Percentiles rank a stretch among this genome's conserved stretches.
These are phyloP conservation scores for Trichomonascus vanleenenianus DNA, from an alignment of 805 yeast genomes.

Conservation along the genomic window DNA sequence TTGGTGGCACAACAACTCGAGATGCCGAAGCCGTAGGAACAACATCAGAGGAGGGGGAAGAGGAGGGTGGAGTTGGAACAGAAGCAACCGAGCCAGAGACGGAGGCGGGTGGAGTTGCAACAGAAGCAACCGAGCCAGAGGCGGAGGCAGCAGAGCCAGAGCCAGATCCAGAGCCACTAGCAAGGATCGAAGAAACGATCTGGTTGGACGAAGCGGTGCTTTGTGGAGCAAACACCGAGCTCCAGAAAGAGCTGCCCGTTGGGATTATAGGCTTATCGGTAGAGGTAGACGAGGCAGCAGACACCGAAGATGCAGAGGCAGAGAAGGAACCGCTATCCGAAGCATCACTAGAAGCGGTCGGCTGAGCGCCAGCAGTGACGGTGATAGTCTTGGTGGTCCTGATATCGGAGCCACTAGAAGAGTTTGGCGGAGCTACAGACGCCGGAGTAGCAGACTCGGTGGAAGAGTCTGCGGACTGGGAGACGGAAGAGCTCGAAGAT, in stretches of 20 bases:
- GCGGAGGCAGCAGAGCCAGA: too few species aligned
- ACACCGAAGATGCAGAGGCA: conserved; percentile 6
- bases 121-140: conserved; percentile 4
- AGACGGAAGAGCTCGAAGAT: background rate
- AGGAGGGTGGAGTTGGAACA: conserved; percentile 3
- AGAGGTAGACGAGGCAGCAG: background rate
- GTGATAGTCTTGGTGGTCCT: background rate
- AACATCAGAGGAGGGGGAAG: conserved; percentile 1
- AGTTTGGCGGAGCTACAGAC: background rate
- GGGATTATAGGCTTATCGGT: too few species aligned
- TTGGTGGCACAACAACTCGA: conserved; percentile 1
- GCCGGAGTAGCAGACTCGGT: background rate
- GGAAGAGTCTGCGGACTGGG: background rate
- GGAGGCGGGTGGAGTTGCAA: conserved; percentile 1
- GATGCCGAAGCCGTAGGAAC: conserved; percentile 2
- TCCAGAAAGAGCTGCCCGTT: too few species aligned
- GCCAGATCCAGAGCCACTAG: conserved; percentile 1
- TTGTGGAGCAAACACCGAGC: too few species aligned
- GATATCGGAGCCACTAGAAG: conserved; percentile 7
- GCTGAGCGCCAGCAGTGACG: background rate
- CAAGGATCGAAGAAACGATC: background rate
- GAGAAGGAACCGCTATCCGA: conserved; percentile 1
- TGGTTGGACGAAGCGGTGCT: conserved; percentile 1
- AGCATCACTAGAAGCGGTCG: conserved; percentile 6
- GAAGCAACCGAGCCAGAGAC: conserved; percentile 1